phyloP scores from a whole-genome alignment of 2,329 filamentous ascomycete genomes.

The Nigrospora osmanthi region DNA sequence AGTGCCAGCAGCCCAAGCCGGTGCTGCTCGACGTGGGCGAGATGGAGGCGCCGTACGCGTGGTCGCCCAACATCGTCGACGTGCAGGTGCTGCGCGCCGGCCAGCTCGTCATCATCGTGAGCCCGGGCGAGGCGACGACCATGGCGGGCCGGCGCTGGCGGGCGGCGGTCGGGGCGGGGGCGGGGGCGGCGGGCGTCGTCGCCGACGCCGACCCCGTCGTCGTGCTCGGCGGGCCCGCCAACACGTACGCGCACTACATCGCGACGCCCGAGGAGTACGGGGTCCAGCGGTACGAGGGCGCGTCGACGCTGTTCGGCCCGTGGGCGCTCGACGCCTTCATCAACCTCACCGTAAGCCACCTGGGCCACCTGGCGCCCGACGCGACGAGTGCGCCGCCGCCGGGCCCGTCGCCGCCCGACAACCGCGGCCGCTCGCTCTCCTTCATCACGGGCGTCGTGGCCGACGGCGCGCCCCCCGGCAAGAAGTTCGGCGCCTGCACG shows the following conservation, averaged over 20 bases:
- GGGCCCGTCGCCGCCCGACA: conserved; percentile 68
- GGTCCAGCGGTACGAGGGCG: conserved; percentile 90
- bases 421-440: conserved; percentile 64
- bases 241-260: conserved; percentile 81
- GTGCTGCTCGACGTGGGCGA: conserved; percentile 83
- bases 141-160: conserved; percentile 89
- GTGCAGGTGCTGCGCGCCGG: conserved; percentile 78
- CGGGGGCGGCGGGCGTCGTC: conserved; percentile 33
- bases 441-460: conserved; percentile 76
- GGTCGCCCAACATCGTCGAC: conserved; percentile 85
- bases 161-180: conserved; percentile 51
- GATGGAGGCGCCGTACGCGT: conserved; percentile 66
- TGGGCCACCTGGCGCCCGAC: conserved; percentile 54
- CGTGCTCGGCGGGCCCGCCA: conserved; percentile 78
- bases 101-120: conserved; percentile 77
- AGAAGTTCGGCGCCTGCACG: conserved; percentile 62
- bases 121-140: conserved; percentile 79
- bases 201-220: conserved; percentile 53
- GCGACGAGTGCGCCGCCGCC: conserved; percentile 32
- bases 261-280: conserved; percentile 72
- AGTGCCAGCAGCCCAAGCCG: conserved; percentile 74
- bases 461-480: conserved; percentile 59
- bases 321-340: conserved; percentile 82
- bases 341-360: conserved; percentile 68
- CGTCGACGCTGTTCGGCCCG: conserved; percentile 79